A percentile compares a stretch with the other conserved stretches of the same genome.
Evolutionary conservation across 2,329 filamentous ascomycete species (phyloP).

Genomic region (Emericellopsis cladophorae): DNA sequence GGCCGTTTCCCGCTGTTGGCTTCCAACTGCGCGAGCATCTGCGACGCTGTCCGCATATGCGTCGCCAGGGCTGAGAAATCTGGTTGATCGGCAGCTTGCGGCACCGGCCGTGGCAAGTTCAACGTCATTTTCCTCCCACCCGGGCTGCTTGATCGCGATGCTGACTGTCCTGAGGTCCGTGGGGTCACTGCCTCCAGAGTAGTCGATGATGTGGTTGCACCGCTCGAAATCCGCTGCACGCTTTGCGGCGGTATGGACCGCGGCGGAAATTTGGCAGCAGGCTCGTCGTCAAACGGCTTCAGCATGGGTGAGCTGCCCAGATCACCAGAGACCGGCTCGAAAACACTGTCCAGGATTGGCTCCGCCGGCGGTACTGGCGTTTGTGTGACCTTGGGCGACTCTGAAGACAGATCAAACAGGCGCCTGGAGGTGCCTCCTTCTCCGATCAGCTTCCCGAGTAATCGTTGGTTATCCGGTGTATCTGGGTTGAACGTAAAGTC

Average conservation of each 20-base stretch:
- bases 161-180: constrained; percentile 50
- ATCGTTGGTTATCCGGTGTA: constrained; percentile 55
- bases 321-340: constrained; percentile 71
- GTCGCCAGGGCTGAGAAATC: constrained; percentile 75
- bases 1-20: constrained; percentile 70
- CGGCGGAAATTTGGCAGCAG: constrained; percentile 10
- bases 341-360: constrained; percentile 55
- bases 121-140: constrained; percentile 49
- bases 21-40: constrained; percentile 77
- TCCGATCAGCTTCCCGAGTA: constrained; percentile 44
- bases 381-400: constrained; percentile 43
- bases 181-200: constrained; percentile 52
- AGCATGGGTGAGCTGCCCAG: constrained; percentile 62
- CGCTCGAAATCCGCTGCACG: constrained; percentile 46
- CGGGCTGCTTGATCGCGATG: constrained; percentile 57
- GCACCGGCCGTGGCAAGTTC: constrained; percentile 27
- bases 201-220: constrained; percentile 45
- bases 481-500: constrained; percentile 76
- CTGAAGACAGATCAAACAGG: constrained; percentile 53
- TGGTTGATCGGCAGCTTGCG: constrained; percentile 50
- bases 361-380: constrained; percentile 26
- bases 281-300: constrained; percentile 41
- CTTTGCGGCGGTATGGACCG: constrained; percentile 16
- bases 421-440: constrained; percentile 45
- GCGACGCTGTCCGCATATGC: constrained; percentile 77